Evolutionary conservation across 2,329 filamentous ascomycete genomes (phyloP), one percentile per base, ranked within the genome.

Genomic region (Pseudocercospora macadamiae): DNA sequence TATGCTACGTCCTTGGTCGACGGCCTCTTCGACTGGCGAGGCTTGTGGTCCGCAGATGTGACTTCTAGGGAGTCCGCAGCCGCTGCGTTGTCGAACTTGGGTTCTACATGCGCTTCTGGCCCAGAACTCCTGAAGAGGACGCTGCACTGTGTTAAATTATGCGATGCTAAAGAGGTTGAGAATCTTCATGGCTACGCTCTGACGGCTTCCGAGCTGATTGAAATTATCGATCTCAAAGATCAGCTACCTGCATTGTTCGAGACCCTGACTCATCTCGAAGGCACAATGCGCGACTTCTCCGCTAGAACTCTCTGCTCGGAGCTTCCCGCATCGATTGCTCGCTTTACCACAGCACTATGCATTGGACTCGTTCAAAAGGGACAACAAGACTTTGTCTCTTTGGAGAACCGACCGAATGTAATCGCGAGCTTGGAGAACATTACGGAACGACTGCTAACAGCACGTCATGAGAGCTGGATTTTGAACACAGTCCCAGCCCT

Each of bases 21-120:
- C 32, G 88, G 83, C 0, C 78, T 96, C 5, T 77, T 96, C 10
- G 87, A 86, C 18, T 99, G 95, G 95, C 84, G 93, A 73, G 95
- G 95, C 0, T 84, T 96, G n/a, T 87, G 88, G 0, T 91, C 96
- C 64, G 80, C 86, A 7, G 92, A 97, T 72, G 82, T 86, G 0
- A 78, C 82, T 4, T 91, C 91, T 1, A 84, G 95, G 61, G 83
- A 90, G 66, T 83, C 85, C 51, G 88, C 91, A 12, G 91, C 89
- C 1, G 75, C 75, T 1, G 87, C 90, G 0, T 86, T 93, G 66
- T 90, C 90, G 4, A 70, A 73, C 1, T 71, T 93, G 3, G 63
- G 77, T 72, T 71, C 57, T 61, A 71, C 26, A 51, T 54, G n/a
- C 66, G 78, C 51, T 59, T 69, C 61, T 5, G 75, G 77, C 1